Evolutionary conservation across 2,329 filamentous ascomycete species (phyloP).

Genomic region (Fusarium tjaetaba): DNA sequence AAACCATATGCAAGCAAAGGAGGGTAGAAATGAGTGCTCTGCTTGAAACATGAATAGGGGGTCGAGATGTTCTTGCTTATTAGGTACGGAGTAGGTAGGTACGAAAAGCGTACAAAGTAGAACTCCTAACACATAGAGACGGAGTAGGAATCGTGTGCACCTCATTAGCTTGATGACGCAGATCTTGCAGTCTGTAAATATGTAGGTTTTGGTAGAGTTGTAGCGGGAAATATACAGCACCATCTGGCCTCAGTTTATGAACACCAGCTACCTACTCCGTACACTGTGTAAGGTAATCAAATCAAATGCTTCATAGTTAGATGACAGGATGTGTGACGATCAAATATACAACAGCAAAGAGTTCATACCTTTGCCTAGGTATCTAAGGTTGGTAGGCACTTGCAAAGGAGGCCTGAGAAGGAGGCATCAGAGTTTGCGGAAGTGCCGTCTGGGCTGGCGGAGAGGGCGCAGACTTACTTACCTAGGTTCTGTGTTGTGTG

Average conservation of each 20-base stretch:
- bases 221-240: neutral
- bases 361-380: neutral
- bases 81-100: neutral
- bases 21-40: conserved; percentile 11
- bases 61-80: neutral
- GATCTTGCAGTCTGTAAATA: neutral
- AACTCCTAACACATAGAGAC: neutral
- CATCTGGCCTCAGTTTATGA: neutral
- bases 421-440: conserved; percentile 10
- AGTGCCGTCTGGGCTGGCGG: conserved; percentile 9
- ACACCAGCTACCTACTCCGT: neutral
- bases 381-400: neutral
- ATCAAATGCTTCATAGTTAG: neutral
- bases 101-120: neutral
- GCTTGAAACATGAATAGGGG: neutral
- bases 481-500: neutral
- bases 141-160: neutral
- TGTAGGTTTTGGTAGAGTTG: neutral
- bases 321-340: neutral
- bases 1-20: conserved; percentile 14
- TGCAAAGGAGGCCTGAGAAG: neutral
- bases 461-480: neutral
- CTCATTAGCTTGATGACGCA: conserved; percentile 8
- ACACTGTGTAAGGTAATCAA: neutral
- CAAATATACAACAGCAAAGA: neutral